Conservation (phyloP, 2,329 filamentous ascomycete species). For the Rachicladosporium sp. region DNA sequence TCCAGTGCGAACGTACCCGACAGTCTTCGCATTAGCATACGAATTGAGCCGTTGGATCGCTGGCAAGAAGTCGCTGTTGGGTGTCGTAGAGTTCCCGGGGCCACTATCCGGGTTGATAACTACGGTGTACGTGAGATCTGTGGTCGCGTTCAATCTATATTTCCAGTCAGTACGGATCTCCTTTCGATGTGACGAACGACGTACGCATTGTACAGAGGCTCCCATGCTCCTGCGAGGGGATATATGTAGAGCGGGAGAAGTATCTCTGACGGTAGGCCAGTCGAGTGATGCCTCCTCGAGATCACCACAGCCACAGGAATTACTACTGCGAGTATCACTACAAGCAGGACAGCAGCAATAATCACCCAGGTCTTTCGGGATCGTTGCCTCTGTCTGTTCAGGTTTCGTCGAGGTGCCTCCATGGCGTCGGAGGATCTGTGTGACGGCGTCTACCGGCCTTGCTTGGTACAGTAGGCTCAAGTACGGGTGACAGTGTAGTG, state of each 20-base stretch:
- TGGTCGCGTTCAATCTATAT: slow-evolving; percentile 6
- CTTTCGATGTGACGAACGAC: background rate
- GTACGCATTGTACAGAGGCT: slow-evolving; percentile 11
- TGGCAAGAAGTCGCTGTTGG: slow-evolving; percentile 15
- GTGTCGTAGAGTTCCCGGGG: slow-evolving; percentile 7
- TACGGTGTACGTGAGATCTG: slow-evolving; percentile 11
- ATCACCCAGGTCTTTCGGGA: slow-evolving; percentile 6
- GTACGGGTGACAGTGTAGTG: no score
- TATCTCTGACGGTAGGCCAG: slow-evolving; percentile 7
- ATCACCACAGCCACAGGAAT: slow-evolving; percentile 10
- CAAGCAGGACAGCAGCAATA: slow-evolving; percentile 3
- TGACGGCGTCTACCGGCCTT: no score
- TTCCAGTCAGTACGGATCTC: no score
- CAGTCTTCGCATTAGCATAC: slow-evolving; percentile 14
- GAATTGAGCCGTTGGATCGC: slow-evolving; percentile 16
- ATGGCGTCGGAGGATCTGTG: background rate
- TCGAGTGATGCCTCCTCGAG: slow-evolving; percentile 4
- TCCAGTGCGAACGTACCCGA: slow-evolving; percentile 17
- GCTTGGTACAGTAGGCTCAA: no score
- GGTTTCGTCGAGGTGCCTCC: slow-evolving; percentile 6
- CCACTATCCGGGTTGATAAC: slow-evolving; percentile 14
- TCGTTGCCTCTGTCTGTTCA: slow-evolving; percentile 6
- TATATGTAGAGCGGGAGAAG: slow-evolving; percentile 13
- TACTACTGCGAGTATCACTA: slow-evolving; percentile 8
- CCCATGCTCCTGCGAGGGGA: slow-evolving; percentile 8